phyloP scores from a whole-genome alignment of 768 basidiomycete genomes.

The Tricholoma flavovirens region DNA sequence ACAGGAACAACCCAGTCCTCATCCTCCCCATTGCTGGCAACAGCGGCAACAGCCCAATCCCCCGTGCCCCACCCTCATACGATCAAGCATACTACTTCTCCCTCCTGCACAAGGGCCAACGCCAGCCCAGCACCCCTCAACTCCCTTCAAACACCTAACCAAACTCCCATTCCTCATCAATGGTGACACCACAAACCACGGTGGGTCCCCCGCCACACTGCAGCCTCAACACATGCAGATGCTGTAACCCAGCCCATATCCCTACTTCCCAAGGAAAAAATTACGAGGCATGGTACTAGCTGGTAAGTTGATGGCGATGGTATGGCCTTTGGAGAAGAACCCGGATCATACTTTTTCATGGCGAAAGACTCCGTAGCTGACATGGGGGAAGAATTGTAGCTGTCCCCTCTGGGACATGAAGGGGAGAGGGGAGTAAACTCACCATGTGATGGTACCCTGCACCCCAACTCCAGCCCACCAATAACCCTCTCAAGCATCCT shows the following conservation, averaged over 20 bases:
- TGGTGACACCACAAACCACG: slow-evolving; percentile 77
- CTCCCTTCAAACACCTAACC: slow-evolving; percentile 47
- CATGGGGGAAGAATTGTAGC: neutral
- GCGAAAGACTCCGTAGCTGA: slow-evolving; percentile 67
- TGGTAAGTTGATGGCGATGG: slow-evolving; percentile 71
- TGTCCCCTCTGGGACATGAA: neutral
- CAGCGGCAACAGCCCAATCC: neutral
- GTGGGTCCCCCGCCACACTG: slow-evolving; percentile 62
- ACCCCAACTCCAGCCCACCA: too few relatives aligned
- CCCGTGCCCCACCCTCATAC: neutral
- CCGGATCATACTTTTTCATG: slow-evolving; percentile 66
- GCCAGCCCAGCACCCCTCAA: slow-evolving; percentile 13
- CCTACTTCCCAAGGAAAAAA: slow-evolving; percentile 65
- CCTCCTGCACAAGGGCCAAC: neutral
- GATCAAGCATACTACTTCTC: slow-evolving; percentile 5
- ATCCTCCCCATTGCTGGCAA: neutral
- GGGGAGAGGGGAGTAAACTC: slow-evolving; percentile 8
- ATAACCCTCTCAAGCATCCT: slow-evolving; percentile 48
- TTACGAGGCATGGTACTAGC: slow-evolving; percentile 52
- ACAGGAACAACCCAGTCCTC: neutral
- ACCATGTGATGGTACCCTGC: slow-evolving; percentile 61
- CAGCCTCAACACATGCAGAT: slow-evolving; percentile 66
- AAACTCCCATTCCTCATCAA: slow-evolving; percentile 65
- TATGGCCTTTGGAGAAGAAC: slow-evolving; percentile 60
- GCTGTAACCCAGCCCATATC: slow-evolving; percentile 66